Evolutionary conservation across 768 basidiomycete genomes (phyloP).

Genomic region (Leccinum rimulosum): DNA sequence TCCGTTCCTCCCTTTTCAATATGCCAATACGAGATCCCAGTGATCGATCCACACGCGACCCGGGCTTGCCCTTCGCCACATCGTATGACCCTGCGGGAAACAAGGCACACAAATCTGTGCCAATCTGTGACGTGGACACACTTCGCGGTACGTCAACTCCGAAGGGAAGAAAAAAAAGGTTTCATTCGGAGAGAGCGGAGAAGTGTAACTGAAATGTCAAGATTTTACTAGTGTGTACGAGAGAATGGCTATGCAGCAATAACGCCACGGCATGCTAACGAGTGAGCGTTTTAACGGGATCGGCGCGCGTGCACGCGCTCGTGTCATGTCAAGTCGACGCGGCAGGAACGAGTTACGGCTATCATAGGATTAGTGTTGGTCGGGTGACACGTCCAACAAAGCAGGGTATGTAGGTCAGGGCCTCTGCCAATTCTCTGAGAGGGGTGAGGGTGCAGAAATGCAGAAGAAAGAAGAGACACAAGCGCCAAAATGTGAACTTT

Average conservation of each 20-base stretch:
- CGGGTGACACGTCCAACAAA: not conserved
- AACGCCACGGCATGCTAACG: not conserved
- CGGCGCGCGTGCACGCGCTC: not conserved
- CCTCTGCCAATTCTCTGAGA: not conserved
- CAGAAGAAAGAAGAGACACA: not conserved
- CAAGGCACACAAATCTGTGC: not conserved
- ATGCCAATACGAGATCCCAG: too few relatives aligned
- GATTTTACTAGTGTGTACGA: not conserved
- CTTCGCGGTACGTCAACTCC: not conserved
- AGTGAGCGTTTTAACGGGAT: not conserved
- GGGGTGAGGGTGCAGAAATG: not conserved
- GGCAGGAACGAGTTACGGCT: not conserved
- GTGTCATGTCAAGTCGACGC: not conserved
- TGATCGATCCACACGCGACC: not conserved
- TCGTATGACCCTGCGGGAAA: not conserved
- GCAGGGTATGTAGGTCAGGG: not conserved
- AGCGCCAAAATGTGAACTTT: not conserved
- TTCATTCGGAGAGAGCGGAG: not conserved
- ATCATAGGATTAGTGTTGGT: not conserved
- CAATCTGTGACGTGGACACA: not conserved
- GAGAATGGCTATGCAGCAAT: not conserved
- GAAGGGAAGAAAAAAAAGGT: not conserved
- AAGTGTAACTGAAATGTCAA: not conserved
- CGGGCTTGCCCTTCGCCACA: not conserved
- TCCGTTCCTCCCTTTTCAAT: too few relatives aligned